Base-by-base conservation (phyloP, 768 basidiomycete species). In the Boletus insuetus region DNA sequence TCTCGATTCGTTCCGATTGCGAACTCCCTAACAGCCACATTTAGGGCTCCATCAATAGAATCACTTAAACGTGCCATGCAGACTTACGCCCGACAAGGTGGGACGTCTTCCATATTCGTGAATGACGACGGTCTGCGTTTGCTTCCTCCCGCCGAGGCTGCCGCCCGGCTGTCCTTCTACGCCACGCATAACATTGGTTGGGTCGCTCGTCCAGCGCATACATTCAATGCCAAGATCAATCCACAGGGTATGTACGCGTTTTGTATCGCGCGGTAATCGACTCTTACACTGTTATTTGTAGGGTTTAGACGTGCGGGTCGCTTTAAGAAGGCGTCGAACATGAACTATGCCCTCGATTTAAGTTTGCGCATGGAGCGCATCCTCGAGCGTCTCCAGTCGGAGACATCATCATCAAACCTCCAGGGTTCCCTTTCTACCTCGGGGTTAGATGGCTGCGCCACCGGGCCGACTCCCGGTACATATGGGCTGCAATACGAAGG, bases 281-380 rank as follows among this genome's bases (percentile, higher is more conserved):
- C 6, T 26, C 22, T 46, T 16, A 3, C 44, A 35, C 45, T 12
- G 13, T n/a, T 13, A 9, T 44, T 40, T 17, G 9, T 32, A 72
- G 69, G 66, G 4, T 70, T 64, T n/a, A 73, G 59, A 22, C 71
- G 75, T 38, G 69, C 87, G 5, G 93, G 94, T 32, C 81, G 92
- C 20, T 96, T 96, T 79, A 96, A 96, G 78, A 96, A 96, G 73
- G 92, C 92, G 1, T 86, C 85, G 16, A 96, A 96, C 72, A 86
- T 95, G 87, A 96, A 95, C 67, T 93, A 87, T 62, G 91, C 81
- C 20, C 74, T 80, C 39, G 75, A 73, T 38, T 59, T 81, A 2
- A 76, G 75, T 6, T 64, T 79, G 29, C 72, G 75, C 32, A 64
- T 66, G 53, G 69, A 70, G 17, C 64, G 70, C 38, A 58, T 69